A percentile compares a stretch with the other conserved stretches of the same genome.
These are phyloP conservation scores for Cutaneotrichosporon sp. DNA, from an alignment of 1,284 basidiomycete genomes.

Conservation along the genomic window DNA sequence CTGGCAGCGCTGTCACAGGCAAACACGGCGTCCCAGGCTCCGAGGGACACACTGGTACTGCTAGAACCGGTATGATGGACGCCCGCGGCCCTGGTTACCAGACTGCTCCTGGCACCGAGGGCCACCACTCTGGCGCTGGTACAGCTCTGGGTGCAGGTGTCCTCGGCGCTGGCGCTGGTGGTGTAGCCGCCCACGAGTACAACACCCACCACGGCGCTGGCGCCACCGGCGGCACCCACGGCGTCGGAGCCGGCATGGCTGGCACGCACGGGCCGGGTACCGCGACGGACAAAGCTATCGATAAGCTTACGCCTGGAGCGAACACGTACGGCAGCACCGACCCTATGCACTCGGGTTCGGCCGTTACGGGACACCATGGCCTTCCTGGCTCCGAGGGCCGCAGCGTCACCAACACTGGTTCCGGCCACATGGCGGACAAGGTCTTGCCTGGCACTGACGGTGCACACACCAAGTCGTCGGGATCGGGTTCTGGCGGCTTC, in stretches of 20 bases:
- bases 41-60: not conserved
- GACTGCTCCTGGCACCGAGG: not conserved
- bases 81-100: not conserved
- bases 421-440: not conserved
- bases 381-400: not conserved
- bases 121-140: not conserved
- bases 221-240: not conserved
- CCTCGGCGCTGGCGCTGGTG: constrained; percentile 6
- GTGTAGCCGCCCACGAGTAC: constrained; percentile 1
- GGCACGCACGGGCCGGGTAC: not conserved
- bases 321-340: not conserved
- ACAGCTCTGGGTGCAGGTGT: constrained; percentile 1
- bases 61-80: not conserved
- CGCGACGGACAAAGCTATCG: not conserved
- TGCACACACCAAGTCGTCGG: not conserved
- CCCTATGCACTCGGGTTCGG: not conserved
- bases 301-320: not conserved
- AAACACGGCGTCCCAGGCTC: not conserved
- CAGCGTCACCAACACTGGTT: not conserved
- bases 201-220: not conserved
- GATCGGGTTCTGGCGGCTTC: not conserved
- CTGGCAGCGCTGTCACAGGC: not conserved
- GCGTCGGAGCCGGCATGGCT: not conserved
- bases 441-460: not conserved
- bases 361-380: not conserved